phyloP scores from a whole-genome alignment of 176 grass and related monocot species.

The Alloteropsis semialata region DNA sequence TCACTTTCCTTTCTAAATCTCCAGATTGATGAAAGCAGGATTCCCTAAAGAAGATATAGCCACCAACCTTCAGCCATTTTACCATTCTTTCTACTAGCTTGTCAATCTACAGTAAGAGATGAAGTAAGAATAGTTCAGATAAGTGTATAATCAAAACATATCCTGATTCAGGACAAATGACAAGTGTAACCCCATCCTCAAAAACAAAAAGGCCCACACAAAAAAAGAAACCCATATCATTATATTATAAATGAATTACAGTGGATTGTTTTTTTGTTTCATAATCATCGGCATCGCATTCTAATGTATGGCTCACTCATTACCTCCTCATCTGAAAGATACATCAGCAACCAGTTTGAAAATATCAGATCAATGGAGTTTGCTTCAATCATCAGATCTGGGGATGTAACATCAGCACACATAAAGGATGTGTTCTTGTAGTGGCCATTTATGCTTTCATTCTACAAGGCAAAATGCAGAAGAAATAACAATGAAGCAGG shows the following conservation, averaged over 20 bases:
- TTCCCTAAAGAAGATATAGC: constrained; percentile 96
- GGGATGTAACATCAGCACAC: constrained; percentile 95
- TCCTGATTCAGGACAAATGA: neutral
- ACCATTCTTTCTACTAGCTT: constrained; percentile 70
- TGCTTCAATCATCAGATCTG: constrained; percentile 55
- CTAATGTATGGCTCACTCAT: neutral
- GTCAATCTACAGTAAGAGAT: constrained; percentile 57
- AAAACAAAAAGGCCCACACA: neutral
- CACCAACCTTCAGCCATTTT: constrained; percentile 90
- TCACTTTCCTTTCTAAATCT: constrained; percentile 89
- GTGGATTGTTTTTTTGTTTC: neutral
- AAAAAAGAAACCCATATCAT: too few relatives aligned
- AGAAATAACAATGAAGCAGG: neutral
- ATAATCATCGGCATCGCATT: neutral
- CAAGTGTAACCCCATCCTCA: neutral
- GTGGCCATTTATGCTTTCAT: constrained; percentile 82
- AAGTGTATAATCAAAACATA: neutral
- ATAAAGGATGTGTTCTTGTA: constrained; percentile 75
- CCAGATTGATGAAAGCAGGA: constrained; percentile 98
- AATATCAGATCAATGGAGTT: constrained; percentile 93
- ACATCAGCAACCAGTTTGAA: constrained; percentile 98
- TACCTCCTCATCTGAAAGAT: constrained; percentile 96
- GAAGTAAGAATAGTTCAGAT: neutral
- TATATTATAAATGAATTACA: neutral
- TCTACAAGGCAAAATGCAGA: constrained; percentile 36